A percentile compares a stretch with the other conserved stretches of the same genome.
Conservation (phyloP, 2,329 filamentous ascomycete genomes). For the Stenocarpella maydis region DNA sequence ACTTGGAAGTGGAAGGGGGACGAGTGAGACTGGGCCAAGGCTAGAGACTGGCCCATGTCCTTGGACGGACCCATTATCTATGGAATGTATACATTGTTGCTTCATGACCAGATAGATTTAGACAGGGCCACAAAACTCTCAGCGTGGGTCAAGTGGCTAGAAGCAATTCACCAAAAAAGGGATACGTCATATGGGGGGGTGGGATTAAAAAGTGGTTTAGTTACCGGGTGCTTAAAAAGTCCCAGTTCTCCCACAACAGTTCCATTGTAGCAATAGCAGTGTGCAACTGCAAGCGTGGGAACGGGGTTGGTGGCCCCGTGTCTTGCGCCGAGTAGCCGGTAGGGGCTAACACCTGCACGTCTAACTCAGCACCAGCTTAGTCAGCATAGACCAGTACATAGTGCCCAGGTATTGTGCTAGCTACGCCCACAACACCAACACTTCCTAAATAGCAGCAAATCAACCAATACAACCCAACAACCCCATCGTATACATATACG, state of each 20-base stretch:
- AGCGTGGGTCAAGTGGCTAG: neutral
- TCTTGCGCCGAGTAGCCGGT: no score
- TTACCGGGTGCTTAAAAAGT: conserved; percentile 16
- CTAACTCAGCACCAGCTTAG: no score
- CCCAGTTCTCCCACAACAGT: conserved; percentile 27
- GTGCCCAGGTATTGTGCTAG: no score
- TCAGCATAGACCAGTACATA: no score
- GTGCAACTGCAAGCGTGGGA: no score
- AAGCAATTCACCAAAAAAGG: neutral
- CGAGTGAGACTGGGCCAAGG: conserved; percentile 24
- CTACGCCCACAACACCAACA: no score
- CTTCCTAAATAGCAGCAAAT: no score
- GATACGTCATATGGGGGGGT: neutral
- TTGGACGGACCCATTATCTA: neutral
- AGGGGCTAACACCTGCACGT: no score
- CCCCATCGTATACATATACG: no score
- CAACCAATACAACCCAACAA: no score
- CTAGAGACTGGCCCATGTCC: neutral
- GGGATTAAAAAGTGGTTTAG: conserved; percentile 8
- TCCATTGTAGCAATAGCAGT: no score
- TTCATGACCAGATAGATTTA: neutral
- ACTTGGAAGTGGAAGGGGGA: conserved; percentile 60
- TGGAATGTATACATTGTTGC: neutral
- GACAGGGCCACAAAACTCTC: neutral
- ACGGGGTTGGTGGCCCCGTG: no score